Conservation (phyloP, 2,329 filamentous ascomycete species). For the Diaporthe sp. region DNA sequence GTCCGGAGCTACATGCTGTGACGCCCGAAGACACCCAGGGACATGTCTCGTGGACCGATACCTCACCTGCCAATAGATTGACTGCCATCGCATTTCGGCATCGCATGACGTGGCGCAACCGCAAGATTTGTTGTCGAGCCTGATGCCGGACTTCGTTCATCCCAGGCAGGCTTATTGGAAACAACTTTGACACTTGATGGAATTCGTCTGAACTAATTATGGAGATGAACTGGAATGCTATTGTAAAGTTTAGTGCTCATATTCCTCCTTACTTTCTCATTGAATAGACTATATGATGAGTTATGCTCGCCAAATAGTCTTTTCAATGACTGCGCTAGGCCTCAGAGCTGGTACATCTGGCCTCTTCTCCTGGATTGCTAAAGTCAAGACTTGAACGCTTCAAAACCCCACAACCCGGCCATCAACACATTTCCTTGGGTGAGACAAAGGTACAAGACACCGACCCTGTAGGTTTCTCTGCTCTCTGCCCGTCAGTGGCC, state of each 20-base stretch:
- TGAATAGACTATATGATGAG: not conserved
- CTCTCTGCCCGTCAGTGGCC: slow-evolving; percentile 17
- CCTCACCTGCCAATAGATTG: slow-evolving; percentile 19
- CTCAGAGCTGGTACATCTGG: no score
- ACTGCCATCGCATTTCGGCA: not conserved
- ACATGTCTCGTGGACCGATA: slow-evolving; percentile 16
- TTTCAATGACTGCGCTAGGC: no score
- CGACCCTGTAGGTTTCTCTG: slow-evolving; percentile 33
- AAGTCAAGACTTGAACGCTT: not conserved
- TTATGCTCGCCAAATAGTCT: not conserved
- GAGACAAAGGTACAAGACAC: slow-evolving; percentile 39
- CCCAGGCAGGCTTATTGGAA: not conserved
- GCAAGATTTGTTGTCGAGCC: not conserved
- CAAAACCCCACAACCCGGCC: not conserved
- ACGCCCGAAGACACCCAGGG: slow-evolving; percentile 5
- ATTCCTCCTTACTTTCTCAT: no score
- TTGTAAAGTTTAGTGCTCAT: not conserved
- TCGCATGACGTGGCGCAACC: slow-evolving; percentile 10
- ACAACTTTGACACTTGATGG: no score
- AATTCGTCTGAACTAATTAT: not conserved
- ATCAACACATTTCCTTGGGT: not conserved
- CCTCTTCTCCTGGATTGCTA: no score
- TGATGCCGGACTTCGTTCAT: no score
- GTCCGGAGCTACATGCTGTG: slow-evolving; percentile 19
- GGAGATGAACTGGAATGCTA: no score